phyloP scores from a whole-genome alignment of 768 basidiomycete genomes.

The Xerocomus potaroensis region DNA sequence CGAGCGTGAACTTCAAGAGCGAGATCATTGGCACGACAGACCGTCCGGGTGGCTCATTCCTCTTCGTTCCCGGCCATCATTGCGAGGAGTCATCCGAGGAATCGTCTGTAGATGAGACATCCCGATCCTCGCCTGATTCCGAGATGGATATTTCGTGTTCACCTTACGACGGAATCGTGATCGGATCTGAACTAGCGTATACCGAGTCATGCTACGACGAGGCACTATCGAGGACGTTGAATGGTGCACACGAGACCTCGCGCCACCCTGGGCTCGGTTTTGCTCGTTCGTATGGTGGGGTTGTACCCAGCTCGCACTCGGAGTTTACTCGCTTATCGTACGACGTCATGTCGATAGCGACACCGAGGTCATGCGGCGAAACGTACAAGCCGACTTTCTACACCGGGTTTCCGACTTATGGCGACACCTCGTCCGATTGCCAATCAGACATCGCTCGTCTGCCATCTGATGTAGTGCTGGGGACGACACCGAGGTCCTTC shows the following conservation, averaged over 20 bases:
- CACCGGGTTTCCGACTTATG: neutral
- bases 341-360: neutral
- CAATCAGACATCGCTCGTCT: neutral
- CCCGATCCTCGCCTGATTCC: neutral
- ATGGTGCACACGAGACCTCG: too few species aligned
- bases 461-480: neutral
- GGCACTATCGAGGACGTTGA: too few species aligned
- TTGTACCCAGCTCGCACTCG: neutral
- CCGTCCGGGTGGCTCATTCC: slow-evolving; percentile 7
- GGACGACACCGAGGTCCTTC: neutral
- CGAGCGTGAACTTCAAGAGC: slow-evolving; percentile 10
- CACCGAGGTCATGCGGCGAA: neutral
- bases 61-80: slow-evolving; percentile 6
- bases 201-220: too few species aligned
- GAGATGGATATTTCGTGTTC: neutral
- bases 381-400: neutral
- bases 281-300: neutral
- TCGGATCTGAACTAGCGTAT: neutral
- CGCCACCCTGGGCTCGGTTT: too few species aligned
- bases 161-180: neutral
- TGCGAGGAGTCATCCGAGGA: neutral
- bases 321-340: neutral
- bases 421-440: neutral
- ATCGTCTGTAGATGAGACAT: neutral
- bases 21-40: slow-evolving; percentile 13